A percentile compares a stretch with the other conserved stretches of the same genome.
Conservation (phyloP, 202 grass and related monocot species). For the Setaria viridis region DNA sequence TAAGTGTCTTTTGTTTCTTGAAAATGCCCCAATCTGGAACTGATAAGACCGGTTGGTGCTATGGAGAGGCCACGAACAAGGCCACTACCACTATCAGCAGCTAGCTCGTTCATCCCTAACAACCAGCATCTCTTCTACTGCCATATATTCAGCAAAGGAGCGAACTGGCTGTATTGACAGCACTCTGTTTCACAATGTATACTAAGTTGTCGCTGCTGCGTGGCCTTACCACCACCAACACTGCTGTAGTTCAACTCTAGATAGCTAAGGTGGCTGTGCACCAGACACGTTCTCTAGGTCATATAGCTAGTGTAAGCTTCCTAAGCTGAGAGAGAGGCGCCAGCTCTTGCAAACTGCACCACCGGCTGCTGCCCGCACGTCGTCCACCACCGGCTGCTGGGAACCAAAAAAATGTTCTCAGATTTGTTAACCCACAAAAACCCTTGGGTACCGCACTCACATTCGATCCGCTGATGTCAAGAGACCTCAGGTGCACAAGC, state of each 20-base stretch:
- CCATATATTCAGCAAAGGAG: too few species aligned
- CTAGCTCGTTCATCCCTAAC: too few species aligned
- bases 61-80: too few species aligned
- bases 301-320: accelerated
- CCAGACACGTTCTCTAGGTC: conserved; percentile 13
- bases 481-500: background rate
- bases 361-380: background rate
- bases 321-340: background rate
- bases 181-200: too few species aligned
- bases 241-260: background rate
- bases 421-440: background rate
- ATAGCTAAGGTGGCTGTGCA: conserved; percentile 11
- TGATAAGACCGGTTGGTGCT: too few species aligned
- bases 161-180: too few species aligned
- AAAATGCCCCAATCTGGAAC: too few species aligned
- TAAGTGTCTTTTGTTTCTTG: too few species aligned
- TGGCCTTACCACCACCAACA: too few species aligned
- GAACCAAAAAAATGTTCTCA: background rate
- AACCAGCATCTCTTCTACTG: too few species aligned
- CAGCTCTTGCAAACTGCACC: conserved; percentile 31
- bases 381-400: background rate
- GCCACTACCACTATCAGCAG: too few species aligned
- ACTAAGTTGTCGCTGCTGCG: too few species aligned
- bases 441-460: background rate
- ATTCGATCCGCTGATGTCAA: accelerated